Evolutionary conservation across 495 filamentous ascomycete genomes (phyloP).

Genomic region (Talaromyces wortmannii): DNA sequence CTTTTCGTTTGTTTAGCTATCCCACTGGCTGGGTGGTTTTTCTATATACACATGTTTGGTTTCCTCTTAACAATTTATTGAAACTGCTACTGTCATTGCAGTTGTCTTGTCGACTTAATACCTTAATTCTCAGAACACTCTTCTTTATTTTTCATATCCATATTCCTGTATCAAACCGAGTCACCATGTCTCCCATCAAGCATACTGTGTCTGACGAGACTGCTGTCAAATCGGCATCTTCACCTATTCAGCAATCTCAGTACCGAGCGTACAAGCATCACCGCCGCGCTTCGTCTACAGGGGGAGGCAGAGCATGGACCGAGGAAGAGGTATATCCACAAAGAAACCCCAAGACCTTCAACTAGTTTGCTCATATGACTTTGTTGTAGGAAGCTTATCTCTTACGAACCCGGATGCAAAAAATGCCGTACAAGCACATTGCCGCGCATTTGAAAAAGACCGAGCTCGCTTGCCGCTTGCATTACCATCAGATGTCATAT

Average conservation of each 20-base stretch:
- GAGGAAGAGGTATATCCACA: constrained; percentile 58
- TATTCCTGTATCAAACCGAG: neutral
- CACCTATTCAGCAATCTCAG: constrained; percentile 1
- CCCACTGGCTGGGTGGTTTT: constrained; percentile 2
- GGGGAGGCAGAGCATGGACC: constrained; percentile 69
- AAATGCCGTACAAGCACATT: constrained; percentile 88
- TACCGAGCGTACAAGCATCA: constrained; percentile 15
- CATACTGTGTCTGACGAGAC: neutral
- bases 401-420: constrained; percentile 73
- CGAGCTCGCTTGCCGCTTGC: constrained; percentile 75
- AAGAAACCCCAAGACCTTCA: constrained; percentile 1
- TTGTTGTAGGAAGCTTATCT: constrained; percentile 67
- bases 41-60: too few relatives aligned
- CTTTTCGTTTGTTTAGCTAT: neutral
- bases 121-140: neutral
- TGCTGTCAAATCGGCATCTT: neutral
- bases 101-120: too few relatives aligned
- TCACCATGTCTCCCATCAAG: neutral
- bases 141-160: neutral
- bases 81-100: too few relatives aligned
- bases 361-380: too few relatives aligned
- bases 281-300: constrained; percentile 59
- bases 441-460: constrained; percentile 78
- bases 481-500: constrained; percentile 79
- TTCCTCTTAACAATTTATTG: too few relatives aligned